These are phyloP conservation scores for Exophiala viscosa DNA, from an alignment of 2,329 filamentous ascomycete genomes.

Conservation along the genomic window DNA sequence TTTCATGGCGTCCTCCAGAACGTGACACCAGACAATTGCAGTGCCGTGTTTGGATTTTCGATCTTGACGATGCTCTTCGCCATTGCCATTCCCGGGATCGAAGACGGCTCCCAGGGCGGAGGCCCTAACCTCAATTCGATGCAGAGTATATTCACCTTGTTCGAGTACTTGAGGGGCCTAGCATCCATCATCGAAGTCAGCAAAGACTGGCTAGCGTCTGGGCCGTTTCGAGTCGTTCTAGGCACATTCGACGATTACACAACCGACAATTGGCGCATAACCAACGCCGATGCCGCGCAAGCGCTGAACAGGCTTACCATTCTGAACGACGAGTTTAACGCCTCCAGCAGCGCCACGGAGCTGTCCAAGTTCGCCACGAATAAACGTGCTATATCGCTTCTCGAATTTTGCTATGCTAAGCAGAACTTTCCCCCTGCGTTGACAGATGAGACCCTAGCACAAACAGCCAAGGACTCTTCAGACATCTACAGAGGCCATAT, in stretches of 20 bases:
- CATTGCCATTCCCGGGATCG: constrained; percentile 3
- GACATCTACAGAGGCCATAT: not conserved
- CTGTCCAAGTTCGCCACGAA: not conserved
- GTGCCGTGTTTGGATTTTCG: constrained; percentile 10
- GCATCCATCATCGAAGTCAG: not conserved
- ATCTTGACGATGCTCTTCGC: constrained; percentile 3
- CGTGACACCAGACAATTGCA: constrained; percentile 31
- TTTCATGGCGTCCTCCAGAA: constrained; percentile 32
- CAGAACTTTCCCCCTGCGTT: not conserved
- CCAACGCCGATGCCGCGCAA: not conserved
- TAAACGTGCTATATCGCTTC: constrained; percentile 1
- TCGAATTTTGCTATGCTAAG: constrained; percentile 3
- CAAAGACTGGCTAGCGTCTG: not conserved
- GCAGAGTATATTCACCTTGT: constrained; percentile 5
- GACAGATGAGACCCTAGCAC: not conserved
- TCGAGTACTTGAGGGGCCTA: constrained; percentile 6
- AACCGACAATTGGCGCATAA: not conserved
- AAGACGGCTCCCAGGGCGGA: not conserved
- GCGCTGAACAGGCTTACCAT: not conserved
- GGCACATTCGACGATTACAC: constrained; percentile 1
- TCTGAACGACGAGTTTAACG: constrained; percentile 4
- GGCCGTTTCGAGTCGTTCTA: constrained; percentile 4
- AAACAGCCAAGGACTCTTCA: not conserved
- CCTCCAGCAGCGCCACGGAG: not conserved
- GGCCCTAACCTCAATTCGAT: not conserved